Conservation (phyloP, 2,329 filamentous ascomycete species). For the Aspergillus pseudoviridinutans region DNA sequence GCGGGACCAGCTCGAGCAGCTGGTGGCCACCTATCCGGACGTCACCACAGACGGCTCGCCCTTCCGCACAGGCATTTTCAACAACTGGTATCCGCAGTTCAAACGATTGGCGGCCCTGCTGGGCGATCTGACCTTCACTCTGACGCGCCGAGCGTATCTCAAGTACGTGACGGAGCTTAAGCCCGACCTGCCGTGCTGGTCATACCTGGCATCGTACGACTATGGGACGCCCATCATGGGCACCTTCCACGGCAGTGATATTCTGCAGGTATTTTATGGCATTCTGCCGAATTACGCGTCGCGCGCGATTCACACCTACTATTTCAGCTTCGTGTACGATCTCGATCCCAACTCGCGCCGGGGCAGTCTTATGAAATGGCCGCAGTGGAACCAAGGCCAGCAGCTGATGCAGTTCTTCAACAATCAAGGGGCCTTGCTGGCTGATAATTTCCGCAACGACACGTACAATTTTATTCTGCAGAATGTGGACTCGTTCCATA, state of each 20-base stretch:
- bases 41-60: constrained; percentile 60
- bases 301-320: constrained; percentile 61
- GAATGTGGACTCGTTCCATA: constrained; percentile 21
- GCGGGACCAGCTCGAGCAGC: constrained; percentile 46
- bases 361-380: constrained; percentile 46
- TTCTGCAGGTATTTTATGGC: constrained; percentile 66
- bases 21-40: constrained; percentile 63
- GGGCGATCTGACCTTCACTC: constrained; percentile 71
- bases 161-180: constrained; percentile 42
- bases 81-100: constrained; percentile 71
- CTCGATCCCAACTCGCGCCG: constrained; percentile 63
- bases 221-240: constrained; percentile 68
- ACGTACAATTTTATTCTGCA: constrained; percentile 40
- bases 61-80: constrained; percentile 64
- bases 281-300: constrained; percentile 60
- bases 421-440: constrained; percentile 33
- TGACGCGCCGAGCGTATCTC: constrained; percentile 65
- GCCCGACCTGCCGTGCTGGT: constrained; percentile 64
- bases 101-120: constrained; percentile 73
- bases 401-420: constrained; percentile 51
- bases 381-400: constrained; percentile 49
- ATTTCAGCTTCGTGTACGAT: constrained; percentile 67
- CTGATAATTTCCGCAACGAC: constrained; percentile 49
- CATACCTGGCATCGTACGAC: constrained; percentile 69
- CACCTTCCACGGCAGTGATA: constrained; percentile 69